phyloP scores from a whole-genome alignment of 2,329 filamentous ascomycete species.

The Penicillium sp. region DNA sequence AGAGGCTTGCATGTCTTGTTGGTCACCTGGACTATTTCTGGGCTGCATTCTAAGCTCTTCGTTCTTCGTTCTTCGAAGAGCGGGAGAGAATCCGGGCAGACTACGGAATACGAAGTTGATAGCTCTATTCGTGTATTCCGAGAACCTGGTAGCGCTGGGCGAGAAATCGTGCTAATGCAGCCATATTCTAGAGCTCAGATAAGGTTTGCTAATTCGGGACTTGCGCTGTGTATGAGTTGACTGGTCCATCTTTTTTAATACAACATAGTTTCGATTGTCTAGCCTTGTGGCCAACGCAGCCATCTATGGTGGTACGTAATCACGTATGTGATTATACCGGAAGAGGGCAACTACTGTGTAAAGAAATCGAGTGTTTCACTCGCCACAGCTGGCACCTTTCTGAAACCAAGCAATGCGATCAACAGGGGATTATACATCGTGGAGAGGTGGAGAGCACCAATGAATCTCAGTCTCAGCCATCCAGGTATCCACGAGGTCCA shows the following conservation, averaged over 20 bases:
- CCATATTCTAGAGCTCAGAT: conserved; percentile 2
- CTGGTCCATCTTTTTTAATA: neutral
- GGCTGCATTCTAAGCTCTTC: neutral
- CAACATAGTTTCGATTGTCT: neutral
- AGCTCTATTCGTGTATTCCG: conserved; percentile 6
- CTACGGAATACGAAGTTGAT: conserved; percentile 9
- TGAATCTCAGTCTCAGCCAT: neutral
- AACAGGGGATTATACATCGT: neutral
- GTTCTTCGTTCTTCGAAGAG: neutral
- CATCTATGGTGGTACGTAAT: neutral
- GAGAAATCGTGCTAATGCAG: conserved; percentile 12
- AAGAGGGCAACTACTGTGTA: too few relatives aligned
- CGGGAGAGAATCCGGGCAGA: conserved; percentile 11
- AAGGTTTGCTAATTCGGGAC: conserved; percentile 6
- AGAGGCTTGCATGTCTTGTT: conserved; percentile 12
- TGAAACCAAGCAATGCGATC: conserved; percentile 3
- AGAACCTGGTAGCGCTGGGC: conserved; percentile 5
- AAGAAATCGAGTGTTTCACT: neutral
- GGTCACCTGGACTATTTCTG: neutral
- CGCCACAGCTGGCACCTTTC: neutral
- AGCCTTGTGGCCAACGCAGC: neutral
- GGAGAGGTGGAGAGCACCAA: neutral
- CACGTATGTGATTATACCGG: neutral
- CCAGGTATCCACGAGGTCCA: neutral
- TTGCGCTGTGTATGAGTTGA: neutral